Base-by-base conservation (phyloP, 2,329 filamentous ascomycete species). In the Xylaria sp. region DNA sequence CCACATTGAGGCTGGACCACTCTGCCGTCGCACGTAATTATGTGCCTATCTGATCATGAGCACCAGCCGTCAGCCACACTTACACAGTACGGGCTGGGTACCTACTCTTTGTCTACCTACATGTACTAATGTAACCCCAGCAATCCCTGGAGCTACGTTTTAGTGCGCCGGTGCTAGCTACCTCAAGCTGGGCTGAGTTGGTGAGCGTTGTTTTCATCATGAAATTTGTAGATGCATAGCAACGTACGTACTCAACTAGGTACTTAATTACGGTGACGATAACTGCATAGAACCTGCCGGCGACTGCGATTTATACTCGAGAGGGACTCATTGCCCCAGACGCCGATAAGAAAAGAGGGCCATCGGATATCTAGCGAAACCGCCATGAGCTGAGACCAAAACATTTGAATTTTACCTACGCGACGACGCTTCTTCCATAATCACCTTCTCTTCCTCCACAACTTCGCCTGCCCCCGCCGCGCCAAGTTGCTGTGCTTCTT, bases 1-100 rank as follows among this genome's bases (percentile, higher is more conserved):
- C 66, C 64, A 66, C 65, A 49, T 26, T 34, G 48, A 37, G 61
- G 57, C 58, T 63, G 26, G 21, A 40, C 29, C 18, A 45, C n/a
- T n/a, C n/a, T n/a, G n/a, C n/a, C 13, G 19, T 20, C 4, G 9
- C 22, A 47, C 29, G 4, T 43, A 26, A 4, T 13, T 42, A 43
- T 7, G 40, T 43, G 22, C 40, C 11, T 1, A 42, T 24, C 40
- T 46, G n/a, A 29, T 41, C n/a, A 18, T 22, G 37, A n/a, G n/a
- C n/a, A n/a, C 11, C 22, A 11, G 11, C 17, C 11, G 34, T 20
- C 29, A 29, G 3, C n/a, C 18, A 21, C 19, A 22, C 11, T 6
- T 41, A 24, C 22, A 19, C 21, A 11, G 38, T 44, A 49, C n/a
- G 37, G 13, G 34, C 5, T 42, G 40, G 21, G 37, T 52, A 52